These are phyloP conservation scores for Pichia manshurica DNA, from an alignment of 805 yeast species.

Conservation along the genomic window DNA sequence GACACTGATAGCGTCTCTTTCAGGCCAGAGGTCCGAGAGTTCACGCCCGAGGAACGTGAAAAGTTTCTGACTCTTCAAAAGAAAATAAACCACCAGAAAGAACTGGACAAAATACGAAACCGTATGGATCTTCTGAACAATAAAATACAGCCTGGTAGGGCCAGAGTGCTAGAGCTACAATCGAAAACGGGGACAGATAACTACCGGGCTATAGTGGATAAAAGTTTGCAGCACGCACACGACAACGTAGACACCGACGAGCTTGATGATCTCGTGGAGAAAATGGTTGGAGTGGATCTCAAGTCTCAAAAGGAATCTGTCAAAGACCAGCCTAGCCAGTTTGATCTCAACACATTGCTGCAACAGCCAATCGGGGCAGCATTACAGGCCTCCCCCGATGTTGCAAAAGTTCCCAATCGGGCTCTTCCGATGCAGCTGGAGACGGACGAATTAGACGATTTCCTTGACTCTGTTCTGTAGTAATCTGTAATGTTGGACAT, in stretches of 20 bases:
- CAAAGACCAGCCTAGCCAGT: not conserved
- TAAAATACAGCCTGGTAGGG: not conserved
- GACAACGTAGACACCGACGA: slow-evolving; percentile 1
- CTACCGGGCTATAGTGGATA: slow-evolving; percentile 13
- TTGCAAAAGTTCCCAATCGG: too few species aligned
- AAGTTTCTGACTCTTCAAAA: slow-evolving; percentile 14
- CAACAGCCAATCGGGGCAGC: too few species aligned
- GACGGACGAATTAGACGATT: slow-evolving; percentile 10
- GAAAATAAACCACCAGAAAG: slow-evolving; percentile 15
- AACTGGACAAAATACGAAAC: slow-evolving; percentile 12
- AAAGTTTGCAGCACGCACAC: slow-evolving; percentile 1
- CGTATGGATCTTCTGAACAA: slow-evolving; percentile 2
- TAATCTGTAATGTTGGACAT: not conserved
- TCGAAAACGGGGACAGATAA: slow-evolving; percentile 14
- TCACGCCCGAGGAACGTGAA: slow-evolving; percentile 16
- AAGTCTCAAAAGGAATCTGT: not conserved
- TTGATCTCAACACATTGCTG: slow-evolving; percentile 6
- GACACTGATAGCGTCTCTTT: not conserved
- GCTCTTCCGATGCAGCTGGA: not conserved
- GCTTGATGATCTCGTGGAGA: slow-evolving; percentile 15
- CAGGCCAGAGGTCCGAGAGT: slow-evolving; percentile 9
- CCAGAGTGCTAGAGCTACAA: slow-evolving; percentile 14
- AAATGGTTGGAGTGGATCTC: slow-evolving; percentile 11
- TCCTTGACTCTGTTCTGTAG: slow-evolving; percentile 12
- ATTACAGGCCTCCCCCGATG: too few species aligned